phyloP scores from a whole-genome alignment of 2,329 filamentous ascomycete genomes.

The Colletotrichum destructivum region DNA sequence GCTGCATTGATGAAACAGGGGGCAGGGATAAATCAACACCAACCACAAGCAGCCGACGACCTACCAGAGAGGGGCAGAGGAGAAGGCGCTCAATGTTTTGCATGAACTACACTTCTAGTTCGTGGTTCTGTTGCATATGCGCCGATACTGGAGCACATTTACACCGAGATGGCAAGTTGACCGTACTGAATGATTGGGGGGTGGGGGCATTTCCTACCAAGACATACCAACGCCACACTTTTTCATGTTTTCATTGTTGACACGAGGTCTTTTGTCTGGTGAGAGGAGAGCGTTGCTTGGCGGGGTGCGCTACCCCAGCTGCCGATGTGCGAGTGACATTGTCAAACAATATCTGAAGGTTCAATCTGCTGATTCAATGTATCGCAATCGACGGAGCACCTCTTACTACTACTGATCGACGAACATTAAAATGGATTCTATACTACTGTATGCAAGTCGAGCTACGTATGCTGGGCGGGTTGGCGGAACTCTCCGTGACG shows the following conservation, averaged over 20 bases:
- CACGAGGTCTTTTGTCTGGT: conserved; percentile 9
- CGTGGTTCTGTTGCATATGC: conserved; percentile 28
- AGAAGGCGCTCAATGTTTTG: conserved; percentile 20
- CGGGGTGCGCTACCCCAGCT: background rate
- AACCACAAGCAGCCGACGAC: conserved; percentile 20
- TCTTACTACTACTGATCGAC: background rate
- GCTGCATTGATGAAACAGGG: conserved; percentile 35
- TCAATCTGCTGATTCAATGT: background rate
- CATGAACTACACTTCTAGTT: conserved; percentile 34
- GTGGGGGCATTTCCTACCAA: background rate
- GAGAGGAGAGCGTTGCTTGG: background rate
- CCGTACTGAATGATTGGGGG: background rate
- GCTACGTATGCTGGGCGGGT: background rate
- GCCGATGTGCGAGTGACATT: background rate
- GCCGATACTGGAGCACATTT: conserved; percentile 28
- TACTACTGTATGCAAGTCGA: conserved; percentile 15
- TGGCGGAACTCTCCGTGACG: conserved; percentile 20
- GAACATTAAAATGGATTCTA: conserved; percentile 1
- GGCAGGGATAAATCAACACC: conserved; percentile 20
- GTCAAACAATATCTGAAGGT: conserved; percentile 1
- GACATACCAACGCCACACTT: background rate
- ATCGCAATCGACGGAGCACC: background rate
- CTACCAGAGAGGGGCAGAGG: conserved; percentile 20
- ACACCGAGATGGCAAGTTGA: background rate
- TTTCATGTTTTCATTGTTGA: conserved; percentile 17